These are phyloP conservation scores for Raphanus raphanistrum DNA, from an alignment of 345 rosid species.

Conservation along the genomic window DNA sequence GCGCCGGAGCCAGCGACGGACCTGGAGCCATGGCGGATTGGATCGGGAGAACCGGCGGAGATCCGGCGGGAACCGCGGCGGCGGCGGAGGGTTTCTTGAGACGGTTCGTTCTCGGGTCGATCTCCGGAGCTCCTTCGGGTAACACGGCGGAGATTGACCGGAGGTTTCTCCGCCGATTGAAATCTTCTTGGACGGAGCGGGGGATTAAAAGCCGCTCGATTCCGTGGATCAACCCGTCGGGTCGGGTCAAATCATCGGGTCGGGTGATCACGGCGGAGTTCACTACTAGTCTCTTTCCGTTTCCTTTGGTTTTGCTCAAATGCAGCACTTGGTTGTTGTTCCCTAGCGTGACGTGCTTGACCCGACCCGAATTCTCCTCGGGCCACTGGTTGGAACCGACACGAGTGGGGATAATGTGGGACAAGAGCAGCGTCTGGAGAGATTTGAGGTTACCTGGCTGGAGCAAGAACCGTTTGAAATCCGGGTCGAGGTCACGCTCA, in stretches of 20 bases:
- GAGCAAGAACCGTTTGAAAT: constrained; percentile 73
- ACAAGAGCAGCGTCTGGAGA: constrained; percentile 57
- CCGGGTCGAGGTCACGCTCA: constrained; percentile 73
- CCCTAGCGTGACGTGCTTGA: constrained; percentile 42
- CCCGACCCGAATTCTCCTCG: constrained; percentile 5
- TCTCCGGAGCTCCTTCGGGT: constrained; percentile 76
- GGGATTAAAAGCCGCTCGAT: constrained; percentile 70
- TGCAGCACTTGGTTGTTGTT: constrained; percentile 37
- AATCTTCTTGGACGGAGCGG: constrained; percentile 68
- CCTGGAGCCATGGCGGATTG: constrained; percentile 76
- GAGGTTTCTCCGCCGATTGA: constrained; percentile 62
- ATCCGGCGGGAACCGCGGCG: constrained; percentile 44
- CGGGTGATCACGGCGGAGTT: constrained; percentile 50
- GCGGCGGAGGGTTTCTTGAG: constrained; percentile 57
- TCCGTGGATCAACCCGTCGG: constrained; percentile 81
- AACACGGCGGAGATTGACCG: constrained; percentile 64
- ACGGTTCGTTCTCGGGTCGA: constrained; percentile 69
- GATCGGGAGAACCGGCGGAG: constrained; percentile 57
- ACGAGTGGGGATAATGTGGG: constrained; percentile 63
- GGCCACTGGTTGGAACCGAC: constrained; percentile 51
- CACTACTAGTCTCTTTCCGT: constrained; percentile 44
- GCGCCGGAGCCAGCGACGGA: constrained; percentile 75
- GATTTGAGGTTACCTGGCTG: constrained; percentile 77
- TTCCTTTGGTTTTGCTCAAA: constrained; percentile 34
- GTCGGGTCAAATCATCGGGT: constrained; percentile 52